Base-by-base conservation (phyloP, 1,284 basidiomycete genomes). In the Porogramme epimiltina region DNA sequence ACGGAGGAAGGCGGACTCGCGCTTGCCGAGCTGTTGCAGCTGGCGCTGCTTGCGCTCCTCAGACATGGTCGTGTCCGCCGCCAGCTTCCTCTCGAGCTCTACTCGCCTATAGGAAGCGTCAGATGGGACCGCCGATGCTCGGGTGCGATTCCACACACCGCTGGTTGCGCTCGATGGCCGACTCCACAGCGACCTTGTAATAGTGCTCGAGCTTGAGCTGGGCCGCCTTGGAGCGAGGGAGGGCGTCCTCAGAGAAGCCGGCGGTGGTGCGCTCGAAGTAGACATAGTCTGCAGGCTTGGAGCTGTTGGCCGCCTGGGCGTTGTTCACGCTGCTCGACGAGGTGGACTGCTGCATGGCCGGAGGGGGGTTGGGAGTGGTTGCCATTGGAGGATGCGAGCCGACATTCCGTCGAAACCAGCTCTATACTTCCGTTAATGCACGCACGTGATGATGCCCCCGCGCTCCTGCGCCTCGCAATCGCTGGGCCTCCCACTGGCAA, bases 141-240 rank as follows among this genome's bases (percentile, higher is more conserved):
- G n/a, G n/a, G n/a, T n/a, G 5, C 34, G 16, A 6, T 13, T 16
- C 10, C 36, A 56, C 64, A 42, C 56, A 83, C 82, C 81, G 76
- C 41, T 79, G 79, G 69, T 84, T 84, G 43, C 92, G 77, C 64
- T 91, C 91, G 55, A 94, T 90, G 37, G 92, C 92, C 51, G 89
- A 82, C 66, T 93, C 89, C 24, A 94, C 91, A 5, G 90, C 89
- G 53, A 98, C 89, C 73, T 98, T 98, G 81, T 99, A 99, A 73
- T 90, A 97, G 56, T 96, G 92, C 73, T 98, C 96, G 49, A 99
- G 84, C 73, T 98, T 98, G 70, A 98, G 85, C 73, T 98, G 98
- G 26, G 96, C 95, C 19, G 91, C 92, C 49, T 94, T 98, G 3
- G 95, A 91, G 55, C 94, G 92, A 52, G 95, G 93, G 49, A 95